Conservation (phyloP, 1,284 basidiomycete genomes). For the Salmacisia buchloeana region DNA sequence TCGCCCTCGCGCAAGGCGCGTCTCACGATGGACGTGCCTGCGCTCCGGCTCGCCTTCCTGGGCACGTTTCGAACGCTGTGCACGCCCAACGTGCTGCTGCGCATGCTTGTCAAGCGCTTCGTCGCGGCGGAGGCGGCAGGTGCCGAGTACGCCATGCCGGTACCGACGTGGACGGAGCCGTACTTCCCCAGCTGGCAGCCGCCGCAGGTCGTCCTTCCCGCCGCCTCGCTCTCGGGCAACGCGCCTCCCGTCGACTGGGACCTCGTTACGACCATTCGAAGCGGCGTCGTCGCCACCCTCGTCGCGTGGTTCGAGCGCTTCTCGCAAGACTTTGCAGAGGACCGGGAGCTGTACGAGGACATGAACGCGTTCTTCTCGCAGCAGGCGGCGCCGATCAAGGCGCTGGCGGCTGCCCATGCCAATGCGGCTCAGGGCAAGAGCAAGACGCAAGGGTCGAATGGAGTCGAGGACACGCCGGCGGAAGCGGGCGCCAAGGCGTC, state of each 20-base stretch:
- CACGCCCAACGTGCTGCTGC: constrained; percentile 34
- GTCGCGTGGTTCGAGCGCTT: constrained; percentile 38
- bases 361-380: constrained; percentile 24
- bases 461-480: background rate
- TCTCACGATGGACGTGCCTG: constrained; percentile 34
- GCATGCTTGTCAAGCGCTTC: constrained; percentile 43
- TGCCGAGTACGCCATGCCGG: constrained; percentile 34
- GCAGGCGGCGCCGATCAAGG: background rate
- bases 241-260: constrained; percentile 41
- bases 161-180: constrained; percentile 30
- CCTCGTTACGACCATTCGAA: constrained; percentile 34
- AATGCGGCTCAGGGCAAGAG: too few relatives aligned
- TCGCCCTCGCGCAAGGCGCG: constrained; percentile 18
- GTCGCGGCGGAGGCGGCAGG: constrained; percentile 36
- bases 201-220: background rate
- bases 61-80: constrained; percentile 39
- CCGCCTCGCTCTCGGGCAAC: constrained; percentile 18
- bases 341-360: constrained; percentile 33
- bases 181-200: background rate
- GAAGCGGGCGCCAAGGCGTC: background rate
- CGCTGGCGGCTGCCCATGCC: background rate
- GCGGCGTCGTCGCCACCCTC: constrained; percentile 33
- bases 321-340: constrained; percentile 43
- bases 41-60: constrained; percentile 37
- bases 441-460: too few relatives aligned